Evolutionary conservation across 2,329 filamentous ascomycete genomes (phyloP), one percentile per base, ranked within the genome.

Genomic region (Rhynchosporium agropyri): DNA sequence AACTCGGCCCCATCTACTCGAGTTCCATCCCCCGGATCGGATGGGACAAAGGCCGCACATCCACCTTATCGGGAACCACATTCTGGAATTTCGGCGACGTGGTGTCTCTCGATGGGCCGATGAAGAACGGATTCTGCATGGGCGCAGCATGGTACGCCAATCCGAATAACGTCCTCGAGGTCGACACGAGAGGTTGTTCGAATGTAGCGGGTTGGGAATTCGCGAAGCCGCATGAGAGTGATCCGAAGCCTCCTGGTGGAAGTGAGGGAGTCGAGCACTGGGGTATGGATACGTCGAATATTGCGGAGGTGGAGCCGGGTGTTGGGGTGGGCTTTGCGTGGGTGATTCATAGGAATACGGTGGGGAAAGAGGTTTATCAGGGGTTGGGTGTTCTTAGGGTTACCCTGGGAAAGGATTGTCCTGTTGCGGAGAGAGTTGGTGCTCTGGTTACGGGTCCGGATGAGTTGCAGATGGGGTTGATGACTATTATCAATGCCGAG

Each of bases 81-180:
- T 51, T 60, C 36, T 60, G 58, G 58, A 60, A 60, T 49, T 60
- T 60, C 36, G 57, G 57, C 46, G 57, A 59, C 46, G 57, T 59
- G 20, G 31, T 59, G 3, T 50, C 57, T 13, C 33, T 59, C 4
- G 57, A 59, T 29, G 57, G 57, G 10, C 38, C 51, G 3, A 54
- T 59, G 46, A 38, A 59, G 36, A 50, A 59, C n/a, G 57, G 57
- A 5, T 59, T 59, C 26, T 42, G 46, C 33, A 59, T 59, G 57
- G 57, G 57, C 1, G 57, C 57, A 1, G 57, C 57, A 5, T 59
- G 46, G 33, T 59, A 59, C 26, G 57, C 57, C 10, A 59, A 33
- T 38, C 45, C 45, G 6, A 26, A 59, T 26, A 59, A 59, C 12
- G 4, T 59, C 10, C 12, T 59, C 2, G 57, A 59, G n/a, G 36